Evolutionary conservation across 768 basidiomycete species (phyloP).

Genomic region (Strobilomyces dryophilus): DNA sequence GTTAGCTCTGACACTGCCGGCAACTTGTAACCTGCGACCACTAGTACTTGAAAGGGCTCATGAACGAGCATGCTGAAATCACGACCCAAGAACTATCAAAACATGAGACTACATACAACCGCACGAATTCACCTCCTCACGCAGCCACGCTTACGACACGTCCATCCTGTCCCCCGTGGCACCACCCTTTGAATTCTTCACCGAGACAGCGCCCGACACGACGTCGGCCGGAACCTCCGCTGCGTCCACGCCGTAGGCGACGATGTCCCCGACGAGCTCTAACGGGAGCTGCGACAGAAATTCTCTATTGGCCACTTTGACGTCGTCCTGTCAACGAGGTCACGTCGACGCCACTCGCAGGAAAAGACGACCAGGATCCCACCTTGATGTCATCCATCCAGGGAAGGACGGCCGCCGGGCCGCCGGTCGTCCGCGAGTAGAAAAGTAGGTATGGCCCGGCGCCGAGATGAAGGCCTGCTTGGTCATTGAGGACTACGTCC

Average conservation of each 20-base stretch:
- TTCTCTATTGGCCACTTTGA: constrained; percentile 34
- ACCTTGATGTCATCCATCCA: constrained; percentile 32
- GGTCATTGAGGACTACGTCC: constrained; percentile 62
- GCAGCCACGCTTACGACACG: constrained; percentile 6
- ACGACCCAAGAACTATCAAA: neutral
- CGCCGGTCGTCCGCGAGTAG: constrained; percentile 43
- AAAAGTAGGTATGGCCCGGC: constrained; percentile 79
- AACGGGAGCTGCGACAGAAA: constrained; percentile 34
- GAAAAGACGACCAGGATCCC: neutral
- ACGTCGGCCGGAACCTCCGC: neutral
- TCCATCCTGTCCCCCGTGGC: constrained; percentile 16
- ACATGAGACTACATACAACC: neutral
- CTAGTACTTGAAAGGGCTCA: no score
- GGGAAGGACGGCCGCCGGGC: constrained; percentile 10
- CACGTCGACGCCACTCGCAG: neutral
- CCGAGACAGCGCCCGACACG: neutral
- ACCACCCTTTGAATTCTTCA: neutral
- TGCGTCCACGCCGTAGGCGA: constrained; percentile 11
- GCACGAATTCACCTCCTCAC: neutral
- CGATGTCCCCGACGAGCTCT: constrained; percentile 26
- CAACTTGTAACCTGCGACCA: no score
- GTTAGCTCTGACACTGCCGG: no score
- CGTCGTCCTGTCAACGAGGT: constrained; percentile 21
- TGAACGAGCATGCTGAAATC: neutral
- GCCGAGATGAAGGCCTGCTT: constrained; percentile 66